Evolutionary conservation across 768 basidiomycete genomes (phyloP).

Genomic region (Suillus weaverae): DNA sequence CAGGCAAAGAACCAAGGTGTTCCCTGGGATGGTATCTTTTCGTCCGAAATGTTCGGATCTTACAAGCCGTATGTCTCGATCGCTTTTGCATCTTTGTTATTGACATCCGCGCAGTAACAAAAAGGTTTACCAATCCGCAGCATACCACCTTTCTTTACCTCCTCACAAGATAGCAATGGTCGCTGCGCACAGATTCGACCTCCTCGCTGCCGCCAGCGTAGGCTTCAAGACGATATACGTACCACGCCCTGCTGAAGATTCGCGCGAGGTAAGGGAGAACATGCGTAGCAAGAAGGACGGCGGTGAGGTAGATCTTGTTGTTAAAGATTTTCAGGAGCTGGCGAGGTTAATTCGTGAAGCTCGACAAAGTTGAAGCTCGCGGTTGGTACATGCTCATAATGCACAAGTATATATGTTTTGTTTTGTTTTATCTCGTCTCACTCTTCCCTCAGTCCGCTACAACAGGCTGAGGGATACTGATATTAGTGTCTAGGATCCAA

Average conservation of each 20-base stretch:
- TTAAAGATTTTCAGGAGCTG: conserved; percentile 52
- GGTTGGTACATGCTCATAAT: neutral
- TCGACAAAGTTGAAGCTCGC: conserved; percentile 5
- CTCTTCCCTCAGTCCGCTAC: no score
- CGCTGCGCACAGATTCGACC: conserved; percentile 60
- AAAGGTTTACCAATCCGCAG: conserved; percentile 48
- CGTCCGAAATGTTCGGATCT: conserved; percentile 56
- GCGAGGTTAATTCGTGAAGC: conserved; percentile 28
- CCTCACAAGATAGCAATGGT: conserved; percentile 62
- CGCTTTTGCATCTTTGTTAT: neutral
- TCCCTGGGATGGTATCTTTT: conserved; percentile 66
- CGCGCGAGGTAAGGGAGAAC: conserved; percentile 16
- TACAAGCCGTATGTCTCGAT: conserved; percentile 61
- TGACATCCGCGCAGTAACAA: conserved; percentile 34
- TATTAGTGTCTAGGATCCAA: no score
- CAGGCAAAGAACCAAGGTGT: conserved; percentile 62
- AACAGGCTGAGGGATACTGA: no score
- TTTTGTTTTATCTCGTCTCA: no score
- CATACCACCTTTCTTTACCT: conserved; percentile 44
- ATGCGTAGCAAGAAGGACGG: conserved; percentile 51
- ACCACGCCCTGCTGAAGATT: conserved; percentile 49
- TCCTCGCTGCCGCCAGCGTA: conserved; percentile 48
- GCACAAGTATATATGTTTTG: no score
- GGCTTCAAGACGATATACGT: conserved; percentile 66
- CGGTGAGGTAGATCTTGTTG: conserved; percentile 59